Percentiles rank a stretch among this genome's conserved stretches.
Evolutionary conservation across 208 protist genomes (phyloP).

Genomic region (Blechomonas ayalai): DNA sequence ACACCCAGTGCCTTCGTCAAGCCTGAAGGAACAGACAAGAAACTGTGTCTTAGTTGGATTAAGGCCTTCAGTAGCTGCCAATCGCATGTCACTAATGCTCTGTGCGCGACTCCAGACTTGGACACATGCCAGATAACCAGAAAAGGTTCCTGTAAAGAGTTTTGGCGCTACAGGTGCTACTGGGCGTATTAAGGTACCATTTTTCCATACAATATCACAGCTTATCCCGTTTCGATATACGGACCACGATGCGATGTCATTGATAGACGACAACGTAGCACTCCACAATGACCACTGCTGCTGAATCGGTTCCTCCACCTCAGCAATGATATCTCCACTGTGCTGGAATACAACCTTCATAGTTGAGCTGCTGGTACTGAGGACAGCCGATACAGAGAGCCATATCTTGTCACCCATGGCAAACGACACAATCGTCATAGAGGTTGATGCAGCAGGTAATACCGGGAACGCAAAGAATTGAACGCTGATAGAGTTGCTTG

Average conservation of each 20-base stretch:
- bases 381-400: constrained; percentile 34
- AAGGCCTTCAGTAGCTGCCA: constrained; percentile 14
- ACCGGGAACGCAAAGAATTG: constrained; percentile 65
- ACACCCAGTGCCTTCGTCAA: constrained; percentile 65
- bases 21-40: constrained; percentile 48
- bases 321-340: constrained; percentile 43
- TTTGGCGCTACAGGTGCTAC: constrained; percentile 5
- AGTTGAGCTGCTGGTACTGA: constrained; percentile 31
- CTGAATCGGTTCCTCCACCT: constrained; percentile 55
- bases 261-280: constrained; percentile 43
- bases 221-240: constrained; percentile 61
- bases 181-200: constrained; percentile 32
- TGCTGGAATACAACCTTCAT: constrained; percentile 59
- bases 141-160: constrained; percentile 20
- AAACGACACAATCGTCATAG: constrained; percentile 39
- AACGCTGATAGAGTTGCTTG: constrained; percentile 60
- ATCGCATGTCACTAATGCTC: constrained; percentile 38
- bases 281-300: constrained; percentile 63
- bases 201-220: constrained; percentile 31
- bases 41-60: constrained; percentile 1
- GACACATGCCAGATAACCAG: constrained; percentile 9
- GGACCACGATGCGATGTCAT: constrained; percentile 58
- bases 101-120: constrained; percentile 45
- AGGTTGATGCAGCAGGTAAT: constrained; percentile 14
- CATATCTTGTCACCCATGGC: constrained; percentile 35